Percentiles rank a stretch among this genome's conserved stretches.
Conservation (phyloP, 495 filamentous ascomycete genomes). For the Aspergillus mulundensis region DNA sequence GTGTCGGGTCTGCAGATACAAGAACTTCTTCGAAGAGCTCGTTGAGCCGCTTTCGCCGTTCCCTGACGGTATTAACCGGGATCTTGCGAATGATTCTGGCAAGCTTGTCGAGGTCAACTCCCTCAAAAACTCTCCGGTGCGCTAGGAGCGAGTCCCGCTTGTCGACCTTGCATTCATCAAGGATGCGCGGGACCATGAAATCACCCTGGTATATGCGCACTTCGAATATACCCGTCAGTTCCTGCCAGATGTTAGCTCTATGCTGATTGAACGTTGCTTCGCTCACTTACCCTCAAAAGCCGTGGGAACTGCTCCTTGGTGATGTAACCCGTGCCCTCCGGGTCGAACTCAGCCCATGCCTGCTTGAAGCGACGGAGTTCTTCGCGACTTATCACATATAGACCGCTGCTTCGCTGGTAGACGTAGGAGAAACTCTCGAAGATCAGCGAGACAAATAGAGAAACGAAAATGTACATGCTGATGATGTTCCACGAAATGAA, state of each 20-base stretch:
- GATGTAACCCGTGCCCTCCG: constrained; percentile 85
- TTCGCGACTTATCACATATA: constrained; percentile 77
- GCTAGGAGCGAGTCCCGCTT: constrained; percentile 38
- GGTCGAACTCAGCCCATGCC: constrained; percentile 94
- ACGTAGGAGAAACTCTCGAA: constrained; percentile 99
- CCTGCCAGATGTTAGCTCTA: constrained; percentile 30
- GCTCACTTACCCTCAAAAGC: constrained; percentile 64
- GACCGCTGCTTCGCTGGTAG: constrained; percentile 83
- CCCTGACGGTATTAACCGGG: constrained; percentile 67
- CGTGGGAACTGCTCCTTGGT: constrained; percentile 88
- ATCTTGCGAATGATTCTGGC: constrained; percentile 71
- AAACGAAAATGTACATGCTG: constrained; percentile 99
- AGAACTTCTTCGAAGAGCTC: constrained; percentile 94
- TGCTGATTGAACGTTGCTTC: not conserved
- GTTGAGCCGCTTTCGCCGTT: constrained; percentile 74
- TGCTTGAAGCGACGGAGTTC: constrained; percentile 97
- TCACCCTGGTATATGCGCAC: constrained; percentile 96
- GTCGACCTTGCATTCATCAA: constrained; percentile 72
- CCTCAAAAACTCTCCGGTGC: constrained; percentile 54
- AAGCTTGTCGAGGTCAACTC: constrained; percentile 73
- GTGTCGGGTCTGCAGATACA: constrained; percentile 82
- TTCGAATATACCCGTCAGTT: constrained; percentile 89
- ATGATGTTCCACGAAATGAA: constrained; percentile 98
- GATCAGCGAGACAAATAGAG: constrained; percentile 96
- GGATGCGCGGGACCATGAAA: constrained; percentile 74